These are phyloP conservation scores for Aechmea fasciata DNA, from an alignment of 176 grass and related monocot genomes.

Conservation along the genomic window DNA sequence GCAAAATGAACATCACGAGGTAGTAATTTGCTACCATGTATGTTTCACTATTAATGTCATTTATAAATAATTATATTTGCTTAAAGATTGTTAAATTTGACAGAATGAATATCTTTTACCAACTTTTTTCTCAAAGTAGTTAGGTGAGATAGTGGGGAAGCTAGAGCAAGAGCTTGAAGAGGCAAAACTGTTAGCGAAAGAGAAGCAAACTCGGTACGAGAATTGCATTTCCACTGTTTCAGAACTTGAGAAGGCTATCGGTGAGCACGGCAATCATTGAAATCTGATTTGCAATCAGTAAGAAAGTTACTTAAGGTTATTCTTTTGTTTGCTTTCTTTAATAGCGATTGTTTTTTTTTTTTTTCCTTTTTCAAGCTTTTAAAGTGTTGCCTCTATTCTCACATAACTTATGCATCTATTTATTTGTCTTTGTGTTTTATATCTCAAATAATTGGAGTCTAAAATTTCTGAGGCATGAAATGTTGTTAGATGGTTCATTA, in stretches of 20 bases:
- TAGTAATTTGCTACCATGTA: conserved; percentile 20
- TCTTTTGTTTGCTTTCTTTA: conserved; percentile 21
- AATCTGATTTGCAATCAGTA: conserved; percentile 80
- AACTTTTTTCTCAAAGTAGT: conserved; percentile 24
- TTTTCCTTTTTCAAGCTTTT: background rate
- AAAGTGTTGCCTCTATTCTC: background rate
- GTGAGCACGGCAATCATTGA: conserved; percentile 62
- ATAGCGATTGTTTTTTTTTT: background rate
- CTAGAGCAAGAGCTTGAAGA: conserved; percentile 73
- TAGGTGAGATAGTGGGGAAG: conserved; percentile 82
- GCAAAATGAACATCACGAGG: conserved; percentile 99
- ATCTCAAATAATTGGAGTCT: too few relatives aligned
- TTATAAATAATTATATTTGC: background rate
- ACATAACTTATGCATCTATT: background rate
- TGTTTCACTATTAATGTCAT: conserved; percentile 10
- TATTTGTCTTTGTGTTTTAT: background rate
- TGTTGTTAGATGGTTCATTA: too few relatives aligned
- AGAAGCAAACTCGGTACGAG: conserved; percentile 51
- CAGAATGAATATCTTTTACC: background rate
- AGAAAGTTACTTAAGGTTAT: conserved; percentile 79
- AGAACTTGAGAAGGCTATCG: conserved; percentile 64
- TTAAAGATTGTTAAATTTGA: background rate
- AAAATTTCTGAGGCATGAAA: too few relatives aligned
- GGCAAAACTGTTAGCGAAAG: conserved; percentile 47
- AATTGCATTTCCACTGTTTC: conserved; percentile 58